phyloP scores from a whole-genome alignment of 2,329 filamentous ascomycete genomes.

The Hymenoscyphus linearis region DNA sequence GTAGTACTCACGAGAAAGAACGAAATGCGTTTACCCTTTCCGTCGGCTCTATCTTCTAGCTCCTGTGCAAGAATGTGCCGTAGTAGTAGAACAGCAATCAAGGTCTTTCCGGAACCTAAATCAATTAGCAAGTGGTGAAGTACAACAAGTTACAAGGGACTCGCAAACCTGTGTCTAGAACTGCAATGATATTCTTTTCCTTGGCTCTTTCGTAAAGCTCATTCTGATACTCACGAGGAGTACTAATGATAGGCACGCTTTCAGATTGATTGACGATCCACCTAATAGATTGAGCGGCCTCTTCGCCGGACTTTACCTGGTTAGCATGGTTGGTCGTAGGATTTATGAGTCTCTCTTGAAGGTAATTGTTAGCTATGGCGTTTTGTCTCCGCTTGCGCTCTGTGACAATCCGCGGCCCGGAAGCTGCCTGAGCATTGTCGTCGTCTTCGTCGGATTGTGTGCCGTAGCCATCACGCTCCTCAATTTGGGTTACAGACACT shows the following conservation, averaged over 20 bases:
- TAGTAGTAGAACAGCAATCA: slow-evolving; percentile 87
- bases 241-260: slow-evolving; percentile 57
- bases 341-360: slow-evolving; percentile 28
- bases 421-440: slow-evolving; percentile 25
- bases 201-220: slow-evolving; percentile 90
- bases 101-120: slow-evolving; percentile 81
- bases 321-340: slow-evolving; percentile 23
- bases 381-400: slow-evolving; percentile 47
- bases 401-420: slow-evolving; percentile 36
- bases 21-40: slow-evolving; percentile 56
- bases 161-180: slow-evolving; percentile 73
- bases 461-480: slow-evolving; percentile 11
- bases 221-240: slow-evolving; percentile 82
- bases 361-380: slow-evolving; percentile 44
- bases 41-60: slow-evolving; percentile 59
- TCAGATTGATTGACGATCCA: slow-evolving; percentile 32
- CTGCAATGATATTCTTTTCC: slow-evolving; percentile 79
- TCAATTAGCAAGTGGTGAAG: slow-evolving; percentile 15
- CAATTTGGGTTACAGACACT: slow-evolving; percentile 1
- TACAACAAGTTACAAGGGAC: neutral
- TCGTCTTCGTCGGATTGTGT: slow-evolving; percentile 14
- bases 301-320: slow-evolving; percentile 17
- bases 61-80: slow-evolving; percentile 73
- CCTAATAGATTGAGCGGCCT: slow-evolving; percentile 26
- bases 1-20: slow-evolving; percentile 68